Base-by-base conservation (phyloP, 805 yeast species). In the Wickerhamiella nectarea region DNA sequence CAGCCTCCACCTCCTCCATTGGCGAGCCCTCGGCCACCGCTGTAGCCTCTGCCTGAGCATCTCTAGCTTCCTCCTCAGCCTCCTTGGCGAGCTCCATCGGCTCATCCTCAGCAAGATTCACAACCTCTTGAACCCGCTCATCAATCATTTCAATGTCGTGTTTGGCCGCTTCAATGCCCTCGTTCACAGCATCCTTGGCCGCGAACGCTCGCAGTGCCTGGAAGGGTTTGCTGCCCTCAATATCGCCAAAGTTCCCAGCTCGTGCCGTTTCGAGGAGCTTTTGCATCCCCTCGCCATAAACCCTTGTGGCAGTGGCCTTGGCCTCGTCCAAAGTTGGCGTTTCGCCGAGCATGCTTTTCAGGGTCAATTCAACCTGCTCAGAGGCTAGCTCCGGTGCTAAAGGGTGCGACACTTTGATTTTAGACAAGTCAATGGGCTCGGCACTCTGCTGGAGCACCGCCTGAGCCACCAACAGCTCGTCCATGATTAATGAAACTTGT, bases 381-480 rank as follows among this genome's bases (percentile, higher is more conserved):
- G 9, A 10, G 33, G 17, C 15, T 10, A 21, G 12, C 12, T 10
- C 4, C 2, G 33, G 19, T 5, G 43, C 37, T 20, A 39, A 19
- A 2, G 42, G 42, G 18, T 31, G 38, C 37, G 15, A 11, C 5
- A 28, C 25, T 4, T 17, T 11, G 3, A 40, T 24, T 17, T n/a
- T 20, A 4, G 17, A 21, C 12, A 20, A 12, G n/a, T 31, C 17
- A 4, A 40, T 33, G 17, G 14, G 18, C 35, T 22, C 38, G 2
- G 12, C 17, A 7, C 24, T 38, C n/a, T 25, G 33, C 14, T 7
- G n/a, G 10, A 33, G 19, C 21, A 40, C 43, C 20, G 43, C 43
- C 20, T 34, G 43, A 3, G 43, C 43, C 43, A 34, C 19, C 17
- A 17, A 18, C 34, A 40, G 15, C 18, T 34, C 34, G 17, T 40